A percentile compares a stretch with the other conserved stretches of the same genome.
These are phyloP conservation scores for Crithidia fasciculata DNA, from an alignment of 208 protist species.

Conservation along the genomic window DNA sequence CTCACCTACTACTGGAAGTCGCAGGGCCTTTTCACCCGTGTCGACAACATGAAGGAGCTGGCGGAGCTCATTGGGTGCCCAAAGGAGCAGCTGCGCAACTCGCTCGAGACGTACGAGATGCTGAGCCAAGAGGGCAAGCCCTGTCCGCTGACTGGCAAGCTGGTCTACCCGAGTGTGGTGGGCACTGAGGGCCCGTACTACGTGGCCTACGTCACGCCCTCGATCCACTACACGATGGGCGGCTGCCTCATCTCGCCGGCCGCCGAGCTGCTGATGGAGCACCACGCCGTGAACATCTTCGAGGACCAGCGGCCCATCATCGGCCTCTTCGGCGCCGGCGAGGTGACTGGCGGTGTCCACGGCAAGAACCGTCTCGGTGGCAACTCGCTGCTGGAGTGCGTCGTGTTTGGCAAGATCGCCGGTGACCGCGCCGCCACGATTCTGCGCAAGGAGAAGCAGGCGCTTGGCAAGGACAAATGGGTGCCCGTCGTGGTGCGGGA, in stretches of 20 bases:
- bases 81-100: constrained; percentile 32
- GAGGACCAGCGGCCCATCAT: constrained; percentile 63
- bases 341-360: constrained; percentile 96
- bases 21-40: constrained; percentile 66
- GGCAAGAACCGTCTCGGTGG: constrained; percentile 94
- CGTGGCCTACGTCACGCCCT: constrained; percentile 92
- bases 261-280: constrained; percentile 73
- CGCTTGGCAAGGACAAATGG: constrained; percentile 50
- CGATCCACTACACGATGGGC: constrained; percentile 98
- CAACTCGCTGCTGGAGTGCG: constrained; percentile 95
- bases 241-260: constrained; percentile 89
- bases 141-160: constrained; percentile 67
- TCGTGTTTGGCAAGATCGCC: constrained; percentile 93
- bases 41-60: constrained; percentile 52
- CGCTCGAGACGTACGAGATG: constrained; percentile 60
- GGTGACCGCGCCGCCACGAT: constrained; percentile 75
- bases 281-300: constrained; percentile 37
- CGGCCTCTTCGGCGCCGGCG: constrained; percentile 93
- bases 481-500: constrained; percentile 61
- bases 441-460: constrained; percentile 43
- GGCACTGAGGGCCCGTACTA: constrained; percentile 71
- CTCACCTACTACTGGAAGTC: constrained; percentile 81
- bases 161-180: constrained; percentile 68
- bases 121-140: constrained; percentile 31
- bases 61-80: constrained; percentile 67